Percentiles rank a stretch among this genome's conserved stretches.
phyloP scores from a whole-genome alignment of 257 asterid genomes.

The Primulina eburnea region DNA sequence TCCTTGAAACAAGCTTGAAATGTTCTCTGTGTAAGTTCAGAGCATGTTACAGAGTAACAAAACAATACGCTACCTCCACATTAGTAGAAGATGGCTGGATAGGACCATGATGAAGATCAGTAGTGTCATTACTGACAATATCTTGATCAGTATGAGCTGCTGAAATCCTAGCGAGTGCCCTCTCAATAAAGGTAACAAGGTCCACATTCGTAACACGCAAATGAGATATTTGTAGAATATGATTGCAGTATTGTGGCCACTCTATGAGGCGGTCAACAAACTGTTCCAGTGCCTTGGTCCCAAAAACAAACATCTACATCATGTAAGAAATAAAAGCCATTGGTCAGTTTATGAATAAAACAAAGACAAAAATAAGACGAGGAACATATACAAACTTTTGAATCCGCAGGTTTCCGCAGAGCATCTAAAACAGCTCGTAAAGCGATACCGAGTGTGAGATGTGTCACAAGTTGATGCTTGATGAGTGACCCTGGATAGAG shows the following conservation, averaged over 20 bases:
- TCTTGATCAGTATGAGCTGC: conserved; percentile 70
- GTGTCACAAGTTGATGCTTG: conserved; percentile 93
- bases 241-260: conserved; percentile 99
- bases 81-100: conserved; percentile 43
- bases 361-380: conserved; percentile 5
- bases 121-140: conserved; percentile 40
- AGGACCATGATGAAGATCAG: conserved; percentile 54
- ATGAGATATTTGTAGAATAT: conserved; percentile 91
- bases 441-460: conserved; percentile 89
- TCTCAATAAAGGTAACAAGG: conserved; percentile 66
- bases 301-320: conserved; percentile 89
- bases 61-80: conserved; percentile 53
- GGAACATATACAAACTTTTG: conserved; percentile 53
- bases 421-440: conserved; percentile 92
- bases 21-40: conserved; percentile 1
- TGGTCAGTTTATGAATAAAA: conserved; percentile 22
- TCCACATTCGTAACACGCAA: conserved; percentile 72
- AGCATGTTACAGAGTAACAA: conserved; percentile 16
- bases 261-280: conserved; percentile 88
- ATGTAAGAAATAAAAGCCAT: conserved; percentile 10
- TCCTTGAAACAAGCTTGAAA: conserved; percentile 6
- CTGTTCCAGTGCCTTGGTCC: conserved; percentile 88
- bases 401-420: conserved; percentile 85
- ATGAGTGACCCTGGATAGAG: conserved; percentile 72
- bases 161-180: conserved; percentile 64